Evolutionary conservation across 371 early-diverging fungal genomes (phyloP).

Genomic region (Apophysomyces ossiformis): DNA sequence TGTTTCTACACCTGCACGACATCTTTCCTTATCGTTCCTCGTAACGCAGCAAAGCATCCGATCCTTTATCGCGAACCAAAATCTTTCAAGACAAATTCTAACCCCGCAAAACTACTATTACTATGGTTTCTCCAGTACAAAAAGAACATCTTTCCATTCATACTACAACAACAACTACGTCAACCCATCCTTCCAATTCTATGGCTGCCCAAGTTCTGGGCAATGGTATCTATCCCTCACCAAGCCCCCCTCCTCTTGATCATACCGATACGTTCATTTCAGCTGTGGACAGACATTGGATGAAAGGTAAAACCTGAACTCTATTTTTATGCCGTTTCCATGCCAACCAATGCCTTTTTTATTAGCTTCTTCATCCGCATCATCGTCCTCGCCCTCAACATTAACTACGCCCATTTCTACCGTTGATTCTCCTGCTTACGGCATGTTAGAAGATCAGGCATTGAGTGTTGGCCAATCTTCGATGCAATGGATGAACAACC

Average conservation of each 20-base stretch:
- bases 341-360: not conserved
- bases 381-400: not conserved
- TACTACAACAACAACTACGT: not conserved
- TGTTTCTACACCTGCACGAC: not conserved
- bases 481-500: conserved; percentile 10
- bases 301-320: conserved; percentile 1
- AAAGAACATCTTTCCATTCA: conserved; percentile 5
- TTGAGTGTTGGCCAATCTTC: not conserved
- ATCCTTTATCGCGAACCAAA: too few species aligned
- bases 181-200: not conserved
- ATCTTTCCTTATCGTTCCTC: not conserved
- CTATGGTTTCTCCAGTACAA: conserved; percentile 6
- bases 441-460: conserved; percentile 8
- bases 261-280: conserved; percentile 6
- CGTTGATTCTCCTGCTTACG: not conserved
- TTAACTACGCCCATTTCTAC: conserved; percentile 3
- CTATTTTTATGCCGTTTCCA: too few species aligned
- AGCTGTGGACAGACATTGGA: not conserved
- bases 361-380: not conserved
- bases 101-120: not conserved
- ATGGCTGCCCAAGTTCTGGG: conserved; percentile 3
- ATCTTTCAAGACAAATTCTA: not conserved
- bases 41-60: not conserved
- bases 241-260: conserved; percentile 5
- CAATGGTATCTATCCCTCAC: conserved; percentile 5